Base-by-base conservation (phyloP, 495 filamentous ascomycete genomes). In the Clohesyomyces aquaticus region DNA sequence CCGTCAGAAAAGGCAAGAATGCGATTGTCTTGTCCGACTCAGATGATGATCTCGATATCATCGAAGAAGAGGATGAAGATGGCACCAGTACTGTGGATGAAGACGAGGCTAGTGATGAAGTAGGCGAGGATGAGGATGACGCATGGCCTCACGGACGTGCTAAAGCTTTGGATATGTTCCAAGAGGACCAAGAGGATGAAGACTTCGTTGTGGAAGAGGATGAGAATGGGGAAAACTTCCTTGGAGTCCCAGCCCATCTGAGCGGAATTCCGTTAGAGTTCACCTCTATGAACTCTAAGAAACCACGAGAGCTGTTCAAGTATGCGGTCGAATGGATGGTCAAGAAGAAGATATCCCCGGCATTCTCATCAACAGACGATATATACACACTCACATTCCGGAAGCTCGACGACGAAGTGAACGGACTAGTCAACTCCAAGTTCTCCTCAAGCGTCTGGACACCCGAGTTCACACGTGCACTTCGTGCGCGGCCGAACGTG, bases 291-390 rank as follows among this genome's bases (percentile, higher is more conserved):
- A 79, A 83, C 0, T 83, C 87, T 65, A 87, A 86, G 63, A 86
- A 90, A 43, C 72, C 87, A 0, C 87, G 87, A 55, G 87, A 91
- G 28, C 86, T 92, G 59, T 96, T 96, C 76, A 85, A 84, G 41
- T 83, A 87, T 66, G 89, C 83, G 0, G 78, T 96, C 0, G 88
- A 91, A 73, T 96, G 90, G 90, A 86, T 93, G 74, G 85, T 96
- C 1, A 84, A 86, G 56, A 87, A 84, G 68, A 85, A 87, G 61
- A 77, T 96, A 42, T 88, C 93, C 65, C 90, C 90, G 1, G 85
- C 81, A 0, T 95, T 93, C 67, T 76, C 81, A 2, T 80, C 84
- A 19, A 76, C 82, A 1, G 85, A 90, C 56, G 75, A 79, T 2
- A 75, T 91, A 10, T 96, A 92, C 67, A 60, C 77, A 23, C 79